These are phyloP conservation scores for Cardamine resedifolia DNA, from an alignment of 345 rosid genomes.

Conservation along the genomic window DNA sequence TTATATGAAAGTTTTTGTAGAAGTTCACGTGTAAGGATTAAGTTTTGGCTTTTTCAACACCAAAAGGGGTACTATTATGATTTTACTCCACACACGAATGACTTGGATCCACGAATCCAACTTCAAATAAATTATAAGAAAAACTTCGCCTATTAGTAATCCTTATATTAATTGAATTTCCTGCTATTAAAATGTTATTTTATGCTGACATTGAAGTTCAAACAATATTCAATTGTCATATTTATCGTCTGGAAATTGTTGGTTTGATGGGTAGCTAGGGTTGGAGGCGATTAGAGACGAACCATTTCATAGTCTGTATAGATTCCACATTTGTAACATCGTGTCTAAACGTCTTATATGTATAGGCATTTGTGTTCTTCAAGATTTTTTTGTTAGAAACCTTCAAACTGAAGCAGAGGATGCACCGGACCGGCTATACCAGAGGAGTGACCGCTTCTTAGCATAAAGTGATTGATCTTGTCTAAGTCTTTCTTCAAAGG, in stretches of 20 bases:
- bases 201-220: slow-evolving; percentile 11
- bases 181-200: slow-evolving; percentile 8
- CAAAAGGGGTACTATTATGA: not conserved
- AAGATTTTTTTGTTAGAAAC: not conserved
- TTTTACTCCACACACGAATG: slow-evolving; percentile 25
- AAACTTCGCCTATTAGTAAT: not conserved
- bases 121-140: not conserved
- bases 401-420: not conserved
- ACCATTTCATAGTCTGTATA: not conserved
- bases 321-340: not conserved
- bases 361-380: not conserved
- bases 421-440: too few relatives aligned
- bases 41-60: slow-evolving; percentile 33
- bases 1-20: not conserved
- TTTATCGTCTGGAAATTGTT: not conserved
- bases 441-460: too few relatives aligned
- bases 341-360: not conserved
- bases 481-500: too few relatives aligned
- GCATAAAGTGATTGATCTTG: too few relatives aligned
- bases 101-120: slow-evolving; percentile 37
- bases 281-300: not conserved
- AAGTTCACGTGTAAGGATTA: slow-evolving; percentile 30
- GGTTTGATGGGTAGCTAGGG: not conserved
- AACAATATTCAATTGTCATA: not conserved
- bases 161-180: not conserved